phyloP scores from a whole-genome alignment of 345 rosid species.

The Brassica carinata region DNA sequence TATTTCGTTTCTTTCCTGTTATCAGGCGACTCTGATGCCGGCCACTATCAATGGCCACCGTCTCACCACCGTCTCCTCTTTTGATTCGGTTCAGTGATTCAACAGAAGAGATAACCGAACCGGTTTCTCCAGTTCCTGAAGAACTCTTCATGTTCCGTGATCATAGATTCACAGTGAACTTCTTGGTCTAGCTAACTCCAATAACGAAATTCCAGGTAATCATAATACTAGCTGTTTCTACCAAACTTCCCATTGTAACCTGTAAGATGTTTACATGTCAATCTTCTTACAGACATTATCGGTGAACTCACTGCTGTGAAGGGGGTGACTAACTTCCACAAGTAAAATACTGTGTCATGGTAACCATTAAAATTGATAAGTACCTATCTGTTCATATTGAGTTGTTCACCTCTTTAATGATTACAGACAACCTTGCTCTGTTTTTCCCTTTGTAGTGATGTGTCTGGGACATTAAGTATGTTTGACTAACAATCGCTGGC shows the following conservation, averaged over 20 bases:
- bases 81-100: neutral
- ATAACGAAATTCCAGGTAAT: neutral
- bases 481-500: neutral
- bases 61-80: neutral
- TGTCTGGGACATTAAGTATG: neutral
- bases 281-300: neutral
- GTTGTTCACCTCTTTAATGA: neutral
- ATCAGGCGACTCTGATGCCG: neutral
- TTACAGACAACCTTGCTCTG: neutral
- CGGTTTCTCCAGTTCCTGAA: neutral
- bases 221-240: neutral
- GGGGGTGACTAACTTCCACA: neutral
- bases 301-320: neutral
- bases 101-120: neutral
- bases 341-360: neutral
- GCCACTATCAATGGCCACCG: neutral
- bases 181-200: neutral
- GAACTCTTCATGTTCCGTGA: neutral
- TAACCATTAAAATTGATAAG: neutral
- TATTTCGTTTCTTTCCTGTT: neutral
- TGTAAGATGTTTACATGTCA: neutral
- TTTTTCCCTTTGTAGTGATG: neutral
- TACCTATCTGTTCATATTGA: neutral
- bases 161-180: too few species aligned
- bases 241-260: neutral